phyloP scores from a whole-genome alignment of 495 filamentous ascomycete genomes.

The Neurospora pannonica region DNA sequence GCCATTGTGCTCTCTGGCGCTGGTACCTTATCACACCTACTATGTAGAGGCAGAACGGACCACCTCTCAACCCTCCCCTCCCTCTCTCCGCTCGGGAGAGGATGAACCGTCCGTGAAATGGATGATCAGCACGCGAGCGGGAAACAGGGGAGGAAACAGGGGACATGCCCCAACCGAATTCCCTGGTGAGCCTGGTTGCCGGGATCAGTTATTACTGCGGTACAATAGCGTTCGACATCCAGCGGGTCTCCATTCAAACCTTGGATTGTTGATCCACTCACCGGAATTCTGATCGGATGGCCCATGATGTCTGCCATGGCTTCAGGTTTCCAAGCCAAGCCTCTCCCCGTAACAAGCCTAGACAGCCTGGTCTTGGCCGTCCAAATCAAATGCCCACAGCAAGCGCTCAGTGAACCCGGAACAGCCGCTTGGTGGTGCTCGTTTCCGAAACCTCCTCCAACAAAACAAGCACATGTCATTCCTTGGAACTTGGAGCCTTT shows the following conservation, averaged over 20 bases:
- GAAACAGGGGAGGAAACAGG: neutral
- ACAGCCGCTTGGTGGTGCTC: neutral
- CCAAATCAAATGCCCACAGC: neutral
- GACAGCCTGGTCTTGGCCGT: neutral
- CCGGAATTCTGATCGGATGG: neutral
- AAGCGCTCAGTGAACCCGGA: neutral
- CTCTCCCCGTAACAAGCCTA: neutral
- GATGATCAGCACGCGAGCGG: neutral
- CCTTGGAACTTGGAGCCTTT: neutral
- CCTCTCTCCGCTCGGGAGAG: neutral
- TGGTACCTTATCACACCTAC: neutral
- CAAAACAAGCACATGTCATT: neutral
- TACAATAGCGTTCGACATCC: neutral
- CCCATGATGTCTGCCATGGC: neutral
- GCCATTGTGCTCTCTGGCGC: neutral
- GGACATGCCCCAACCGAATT: neutral
- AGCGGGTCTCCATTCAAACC: neutral
- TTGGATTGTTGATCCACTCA: neutral
- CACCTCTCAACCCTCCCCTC: neutral
- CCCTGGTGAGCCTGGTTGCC: neutral
- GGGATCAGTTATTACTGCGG: neutral
- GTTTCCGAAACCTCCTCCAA: neutral
- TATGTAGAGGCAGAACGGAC: neutral
- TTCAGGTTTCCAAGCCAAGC: neutral
- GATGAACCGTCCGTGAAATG: neutral